phyloP scores from a whole-genome alignment of 2,329 filamentous ascomycete species.

The Talaromyces piceae region DNA sequence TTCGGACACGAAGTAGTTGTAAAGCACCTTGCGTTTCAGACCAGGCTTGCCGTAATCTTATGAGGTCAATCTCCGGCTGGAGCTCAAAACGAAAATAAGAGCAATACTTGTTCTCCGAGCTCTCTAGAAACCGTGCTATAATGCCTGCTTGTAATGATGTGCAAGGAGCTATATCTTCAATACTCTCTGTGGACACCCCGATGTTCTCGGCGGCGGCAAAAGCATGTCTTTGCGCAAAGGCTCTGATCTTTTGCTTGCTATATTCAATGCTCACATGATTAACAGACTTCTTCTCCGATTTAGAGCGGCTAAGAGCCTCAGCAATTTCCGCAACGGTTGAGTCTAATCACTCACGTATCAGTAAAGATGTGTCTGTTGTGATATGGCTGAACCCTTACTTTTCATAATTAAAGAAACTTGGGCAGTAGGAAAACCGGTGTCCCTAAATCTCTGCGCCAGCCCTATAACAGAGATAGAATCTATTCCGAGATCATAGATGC shows the following conservation, averaged over 20 bases:
- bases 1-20: slow-evolving; percentile 64
- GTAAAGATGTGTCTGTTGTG: background rate
- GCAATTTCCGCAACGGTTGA: slow-evolving; percentile 35
- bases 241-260: slow-evolving; percentile 54
- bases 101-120: slow-evolving; percentile 59
- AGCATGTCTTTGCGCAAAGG: slow-evolving; percentile 56
- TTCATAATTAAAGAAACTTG: slow-evolving; percentile 62
- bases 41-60: slow-evolving; percentile 53
- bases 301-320: slow-evolving; percentile 15
- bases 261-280: slow-evolving; percentile 32
- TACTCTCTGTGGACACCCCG: slow-evolving; percentile 40
- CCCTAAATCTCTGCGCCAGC: slow-evolving; percentile 58
- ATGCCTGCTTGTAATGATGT: slow-evolving; percentile 83
- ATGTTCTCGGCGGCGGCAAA: slow-evolving; percentile 48
- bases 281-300: background rate
- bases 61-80: slow-evolving; percentile 34
- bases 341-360: slow-evolving; percentile 17
- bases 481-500: slow-evolving; percentile 76
- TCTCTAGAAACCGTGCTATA: slow-evolving; percentile 61
- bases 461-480: slow-evolving; percentile 80
- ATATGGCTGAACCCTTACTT: slow-evolving; percentile 31
- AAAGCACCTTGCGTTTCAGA: slow-evolving; percentile 42
- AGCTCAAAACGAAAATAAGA: slow-evolving; percentile 63
- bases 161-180: slow-evolving; percentile 73
- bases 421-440: slow-evolving; percentile 52